These are phyloP conservation scores for Flaveria robusta DNA, from an alignment of 129 eudicot species.

Conservation along the genomic window DNA sequence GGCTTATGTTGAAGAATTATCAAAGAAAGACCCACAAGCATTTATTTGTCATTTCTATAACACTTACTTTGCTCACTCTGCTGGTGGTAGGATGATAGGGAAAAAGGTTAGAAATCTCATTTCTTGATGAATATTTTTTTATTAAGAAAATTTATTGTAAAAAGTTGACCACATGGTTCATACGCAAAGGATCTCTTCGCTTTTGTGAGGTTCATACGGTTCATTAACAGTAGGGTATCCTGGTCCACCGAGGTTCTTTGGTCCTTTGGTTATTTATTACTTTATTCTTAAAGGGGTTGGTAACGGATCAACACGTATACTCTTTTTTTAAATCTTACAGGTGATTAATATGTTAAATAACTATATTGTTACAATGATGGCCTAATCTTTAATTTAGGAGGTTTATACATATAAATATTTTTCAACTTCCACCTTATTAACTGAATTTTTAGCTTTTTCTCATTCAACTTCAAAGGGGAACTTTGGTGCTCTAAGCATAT, in stretches of 20 bases:
- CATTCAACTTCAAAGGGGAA: no score
- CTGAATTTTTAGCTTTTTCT: no score
- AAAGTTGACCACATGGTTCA: conserved; percentile 12
- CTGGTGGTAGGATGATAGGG: conserved; percentile 98
- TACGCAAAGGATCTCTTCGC: not conserved
- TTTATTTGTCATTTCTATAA: conserved; percentile 96
- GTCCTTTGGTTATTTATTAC: not conserved
- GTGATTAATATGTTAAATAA: not conserved
- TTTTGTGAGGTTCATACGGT: not conserved
- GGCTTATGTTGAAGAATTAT: conserved; percentile 60
- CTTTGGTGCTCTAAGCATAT: no score
- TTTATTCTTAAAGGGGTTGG: not conserved
- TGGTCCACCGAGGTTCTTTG: not conserved
- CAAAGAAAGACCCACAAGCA: conserved; percentile 88
- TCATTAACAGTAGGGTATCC: not conserved
- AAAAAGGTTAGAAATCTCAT: conserved; percentile 58
- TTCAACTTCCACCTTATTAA: no score
- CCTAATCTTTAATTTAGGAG: not conserved
- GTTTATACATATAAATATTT: not conserved
- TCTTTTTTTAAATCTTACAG: not conserved
- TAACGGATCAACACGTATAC: not conserved
- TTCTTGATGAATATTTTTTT: not conserved
- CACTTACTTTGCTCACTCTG: conserved; percentile 86
- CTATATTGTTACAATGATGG: not conserved
- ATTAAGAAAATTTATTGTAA: not conserved